Conservation (phyloP, 257 asterid species). For the Leonotis leonurus region DNA sequence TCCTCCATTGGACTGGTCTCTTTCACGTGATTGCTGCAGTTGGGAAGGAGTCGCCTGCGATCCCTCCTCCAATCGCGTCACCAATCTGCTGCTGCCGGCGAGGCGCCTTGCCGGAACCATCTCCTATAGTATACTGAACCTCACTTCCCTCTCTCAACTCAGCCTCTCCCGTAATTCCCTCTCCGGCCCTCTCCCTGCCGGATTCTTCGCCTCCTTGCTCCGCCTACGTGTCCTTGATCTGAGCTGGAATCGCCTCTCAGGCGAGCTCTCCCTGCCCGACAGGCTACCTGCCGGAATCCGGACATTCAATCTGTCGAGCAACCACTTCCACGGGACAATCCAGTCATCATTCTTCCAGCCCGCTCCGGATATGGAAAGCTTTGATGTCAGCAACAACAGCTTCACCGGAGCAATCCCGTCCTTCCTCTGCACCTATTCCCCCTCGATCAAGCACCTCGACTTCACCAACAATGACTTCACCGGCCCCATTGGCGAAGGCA, state of each 20-base stretch:
- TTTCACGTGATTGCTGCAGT: constrained; percentile 55
- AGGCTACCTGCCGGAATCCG: constrained; percentile 31
- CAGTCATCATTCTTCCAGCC: constrained; percentile 36
- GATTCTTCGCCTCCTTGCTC: constrained; percentile 37
- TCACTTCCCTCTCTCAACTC: constrained; percentile 48
- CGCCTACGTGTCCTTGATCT: constrained; percentile 43
- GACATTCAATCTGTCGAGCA: constrained; percentile 58
- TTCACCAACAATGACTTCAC: constrained; percentile 63
- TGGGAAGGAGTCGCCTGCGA: constrained; percentile 92
- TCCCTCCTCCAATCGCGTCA: constrained; percentile 44
- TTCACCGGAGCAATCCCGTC: constrained; percentile 61
- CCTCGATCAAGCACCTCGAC: constrained; percentile 43
- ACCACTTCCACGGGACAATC: constrained; percentile 53
- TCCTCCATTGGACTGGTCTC: constrained; percentile 59
- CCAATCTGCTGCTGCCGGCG: constrained; percentile 50
- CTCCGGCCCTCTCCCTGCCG: constrained; percentile 53
- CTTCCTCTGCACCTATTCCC: constrained; percentile 38
- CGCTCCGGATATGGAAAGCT: constrained; percentile 37
- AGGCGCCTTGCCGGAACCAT: constrained; percentile 51
- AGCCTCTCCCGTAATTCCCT: constrained; percentile 53
- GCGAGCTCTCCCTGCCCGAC: constrained; percentile 29
- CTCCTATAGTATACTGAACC: constrained; percentile 40
- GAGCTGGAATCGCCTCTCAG: constrained; percentile 64
- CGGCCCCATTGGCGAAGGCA: constrained; percentile 48
- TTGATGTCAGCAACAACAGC: constrained; percentile 76